Evolutionary conservation across 192 early-diverging fungal species (phyloP).

Genomic region (Backusella tuberculispora): DNA sequence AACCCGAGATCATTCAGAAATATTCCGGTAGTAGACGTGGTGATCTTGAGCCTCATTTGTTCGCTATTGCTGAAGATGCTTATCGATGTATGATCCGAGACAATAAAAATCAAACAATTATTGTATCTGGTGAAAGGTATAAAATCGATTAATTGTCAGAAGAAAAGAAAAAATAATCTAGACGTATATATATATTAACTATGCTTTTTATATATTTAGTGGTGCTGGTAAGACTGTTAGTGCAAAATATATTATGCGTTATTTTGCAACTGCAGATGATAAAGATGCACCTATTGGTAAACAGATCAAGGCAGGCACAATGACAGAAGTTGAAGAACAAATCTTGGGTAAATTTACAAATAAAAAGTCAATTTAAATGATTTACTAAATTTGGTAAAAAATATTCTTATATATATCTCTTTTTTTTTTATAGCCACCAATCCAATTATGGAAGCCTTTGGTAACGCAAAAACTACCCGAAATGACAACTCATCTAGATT

Average conservation of each 20-base stretch:
- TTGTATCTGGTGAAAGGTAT: slow-evolving; percentile 93
- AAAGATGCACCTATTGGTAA: slow-evolving; percentile 50
- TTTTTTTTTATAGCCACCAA: slow-evolving; percentile 75
- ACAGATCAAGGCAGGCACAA: slow-evolving; percentile 46
- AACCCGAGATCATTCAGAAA: slow-evolving; percentile 88
- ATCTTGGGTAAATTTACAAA: slow-evolving; percentile 57
- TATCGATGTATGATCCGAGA: slow-evolving; percentile 96
- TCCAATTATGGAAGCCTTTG: slow-evolving; percentile 99
- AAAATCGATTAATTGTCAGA: not conserved
- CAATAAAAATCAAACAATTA: slow-evolving; percentile 95
- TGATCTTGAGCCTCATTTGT: slow-evolving; percentile 97
- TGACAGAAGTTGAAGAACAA: slow-evolving; percentile 81
- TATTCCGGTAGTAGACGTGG: slow-evolving; percentile 93
- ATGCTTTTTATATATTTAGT: slow-evolving; percentile 31
- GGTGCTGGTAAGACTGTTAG: slow-evolving; percentile 98
- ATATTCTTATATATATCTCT: not conserved
- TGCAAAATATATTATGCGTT: slow-evolving; percentile 99
- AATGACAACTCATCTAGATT: slow-evolving; percentile 99
- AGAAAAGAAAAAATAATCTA: not conserved
- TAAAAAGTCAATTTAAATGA: not conserved
- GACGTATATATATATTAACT: not conserved
- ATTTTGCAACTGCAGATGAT: slow-evolving; percentile 86
- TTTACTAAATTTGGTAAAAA: not conserved
- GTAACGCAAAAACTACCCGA: slow-evolving; percentile 98
- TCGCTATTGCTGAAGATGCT: slow-evolving; percentile 97